Evolutionary conservation across 768 basidiomycete species (phyloP), one percentile per base, ranked within the genome.

Genomic region (Tephrocybe sp.): DNA sequence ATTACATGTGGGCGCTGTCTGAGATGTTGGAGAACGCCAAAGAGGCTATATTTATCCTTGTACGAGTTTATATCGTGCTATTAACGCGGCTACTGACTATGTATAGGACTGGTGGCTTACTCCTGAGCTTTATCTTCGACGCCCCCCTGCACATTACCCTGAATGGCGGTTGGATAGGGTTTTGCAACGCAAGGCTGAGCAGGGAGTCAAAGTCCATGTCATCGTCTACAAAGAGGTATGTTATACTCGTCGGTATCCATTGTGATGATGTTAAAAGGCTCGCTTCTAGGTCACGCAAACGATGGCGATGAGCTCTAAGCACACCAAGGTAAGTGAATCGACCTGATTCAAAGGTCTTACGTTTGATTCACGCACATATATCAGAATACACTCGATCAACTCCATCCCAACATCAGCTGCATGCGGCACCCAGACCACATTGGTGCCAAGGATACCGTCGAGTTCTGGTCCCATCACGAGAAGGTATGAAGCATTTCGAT

Each of bases 1-100:
- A 98, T 70, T 98, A 96, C 66, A 89, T 98, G 79, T 98, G 88
- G 80, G 95, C 96, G 0, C 65, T 97, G 32, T 92, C 91, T 1
- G 92, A 96, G 69, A 75, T 95, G 68, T 75, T 98, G n/a, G 88
- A 89, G 41, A 79, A 72, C 31, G 90, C 91, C 2, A 78, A 78
- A 51, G 89, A 96, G 62, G 82, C 69, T 26, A 97, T 98, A 62
- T 95, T 92, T 67, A 97, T 98, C 56, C 60, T 89, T 56, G 94
- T 87, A 49, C 5, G 75, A 58, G 11, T 31, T 33, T 34, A 16
- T 9, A 31, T 4, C 3, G n/a, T 12, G 13, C 23, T 14, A 35
- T 45, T 45, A 3, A 26, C 7, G 26, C 26, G 26, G 7, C 26
- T 3, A 26, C 43, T 14, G 41, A 38, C 39, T n/a, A 16, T 42